A percentile compares a stretch with the other conserved stretches of the same genome.
Evolutionary conservation across 2,329 filamentous ascomycete species (phyloP).

Genomic region (Fusarium odoratissimum): DNA sequence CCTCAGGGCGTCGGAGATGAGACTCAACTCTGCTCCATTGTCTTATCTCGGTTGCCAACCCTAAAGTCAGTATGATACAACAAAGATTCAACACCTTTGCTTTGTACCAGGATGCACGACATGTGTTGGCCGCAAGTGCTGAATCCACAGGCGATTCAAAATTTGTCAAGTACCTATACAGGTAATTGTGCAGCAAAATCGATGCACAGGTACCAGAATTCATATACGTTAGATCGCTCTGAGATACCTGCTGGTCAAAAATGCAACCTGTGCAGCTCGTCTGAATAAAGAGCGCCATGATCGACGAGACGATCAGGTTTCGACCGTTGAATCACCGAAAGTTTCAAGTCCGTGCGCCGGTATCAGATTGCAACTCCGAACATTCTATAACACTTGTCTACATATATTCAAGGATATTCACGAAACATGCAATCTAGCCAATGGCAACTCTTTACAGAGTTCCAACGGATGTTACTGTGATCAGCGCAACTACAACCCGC

Average conservation of each 20-base stretch:
- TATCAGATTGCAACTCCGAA: conserved; percentile 14
- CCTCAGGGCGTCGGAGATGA: conserved; percentile 34
- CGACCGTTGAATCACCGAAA: conserved; percentile 19
- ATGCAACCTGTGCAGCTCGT: conserved; percentile 1
- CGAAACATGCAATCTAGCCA: conserved; percentile 19
- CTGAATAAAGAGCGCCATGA: conserved; percentile 17
- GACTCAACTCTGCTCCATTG: conserved; percentile 25
- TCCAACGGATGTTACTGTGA: conserved; percentile 12
- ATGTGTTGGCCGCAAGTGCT: conserved; percentile 19
- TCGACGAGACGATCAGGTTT: conserved; percentile 5
- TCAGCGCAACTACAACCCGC: conserved; percentile 1
- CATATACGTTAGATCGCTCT: not conserved
- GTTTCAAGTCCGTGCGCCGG: conserved; percentile 10
- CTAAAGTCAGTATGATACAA: conserved; percentile 9
- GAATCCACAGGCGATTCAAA: not conserved
- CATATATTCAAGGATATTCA: conserved; percentile 32
- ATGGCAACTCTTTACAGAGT: not conserved
- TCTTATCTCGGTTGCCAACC: conserved; percentile 37
- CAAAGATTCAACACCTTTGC: conserved; percentile 4
- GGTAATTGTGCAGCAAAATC: not conserved
- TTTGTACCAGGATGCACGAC: conserved; percentile 7
- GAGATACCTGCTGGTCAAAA: not conserved
- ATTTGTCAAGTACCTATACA: not conserved
- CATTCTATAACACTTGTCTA: conserved; percentile 18
- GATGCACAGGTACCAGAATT: not conserved